Evolutionary conservation across 2,329 filamentous ascomycete species (phyloP).

Genomic region (Incumbomyces lentus): DNA sequence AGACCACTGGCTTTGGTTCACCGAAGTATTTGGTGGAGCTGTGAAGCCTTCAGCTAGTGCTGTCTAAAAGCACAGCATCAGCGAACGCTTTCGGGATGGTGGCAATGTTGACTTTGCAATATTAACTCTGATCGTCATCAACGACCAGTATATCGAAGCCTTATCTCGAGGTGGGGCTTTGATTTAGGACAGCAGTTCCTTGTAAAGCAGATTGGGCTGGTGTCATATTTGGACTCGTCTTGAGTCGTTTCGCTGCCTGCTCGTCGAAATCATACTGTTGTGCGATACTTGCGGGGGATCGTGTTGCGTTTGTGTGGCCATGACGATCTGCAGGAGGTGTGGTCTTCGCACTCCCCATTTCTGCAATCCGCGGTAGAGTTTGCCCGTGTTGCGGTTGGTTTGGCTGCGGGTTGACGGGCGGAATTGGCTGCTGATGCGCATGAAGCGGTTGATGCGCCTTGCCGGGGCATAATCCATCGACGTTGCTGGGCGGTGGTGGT

Average conservation of each 20-base stretch:
- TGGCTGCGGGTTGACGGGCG: slow-evolving; percentile 9
- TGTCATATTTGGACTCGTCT: slow-evolving; percentile 4
- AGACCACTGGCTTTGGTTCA: no score
- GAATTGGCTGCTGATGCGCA: slow-evolving; percentile 3
- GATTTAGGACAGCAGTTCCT: slow-evolving; percentile 3
- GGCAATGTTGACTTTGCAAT: no score
- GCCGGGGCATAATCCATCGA: slow-evolving; percentile 20
- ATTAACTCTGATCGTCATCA: neutral
- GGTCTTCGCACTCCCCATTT: slow-evolving; percentile 3
- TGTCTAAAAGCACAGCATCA: no score
- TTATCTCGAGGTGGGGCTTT: slow-evolving; percentile 1
- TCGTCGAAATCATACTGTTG: neutral
- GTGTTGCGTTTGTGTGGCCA: neutral
- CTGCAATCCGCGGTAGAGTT: slow-evolving; percentile 6
- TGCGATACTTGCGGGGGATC: neutral
- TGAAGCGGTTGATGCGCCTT: slow-evolving; percentile 15
- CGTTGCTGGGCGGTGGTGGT: slow-evolving; percentile 38
- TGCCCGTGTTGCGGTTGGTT: slow-evolving; percentile 10
- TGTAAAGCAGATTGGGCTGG: slow-evolving; percentile 3
- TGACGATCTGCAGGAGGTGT: slow-evolving; percentile 1
- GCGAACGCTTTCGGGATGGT: no score
- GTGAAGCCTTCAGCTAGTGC: no score
- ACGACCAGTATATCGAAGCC: neutral
- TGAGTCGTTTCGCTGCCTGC: slow-evolving; percentile 3
- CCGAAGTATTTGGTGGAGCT: no score